Evolutionary conservation across 805 yeast genomes (phyloP).

Genomic region (Vanderwaltozyma yarrowii): DNA sequence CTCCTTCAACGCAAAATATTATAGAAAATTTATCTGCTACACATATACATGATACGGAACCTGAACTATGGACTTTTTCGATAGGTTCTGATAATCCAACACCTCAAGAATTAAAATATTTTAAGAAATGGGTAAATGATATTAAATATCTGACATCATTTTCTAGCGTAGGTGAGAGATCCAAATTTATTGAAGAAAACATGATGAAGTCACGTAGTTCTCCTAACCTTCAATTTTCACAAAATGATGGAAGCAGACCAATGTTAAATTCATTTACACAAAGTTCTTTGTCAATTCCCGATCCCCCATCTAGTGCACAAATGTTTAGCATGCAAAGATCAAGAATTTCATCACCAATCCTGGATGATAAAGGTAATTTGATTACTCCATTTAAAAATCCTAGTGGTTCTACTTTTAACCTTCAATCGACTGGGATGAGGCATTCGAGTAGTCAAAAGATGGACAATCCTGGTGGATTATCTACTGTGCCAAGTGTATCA

Average conservation of each 20-base stretch:
- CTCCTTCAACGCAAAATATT: too few relatives aligned
- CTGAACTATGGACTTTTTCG: slow-evolving; percentile 23
- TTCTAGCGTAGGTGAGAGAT: slow-evolving; percentile 40
- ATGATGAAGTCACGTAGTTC: background rate
- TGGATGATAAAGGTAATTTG: slow-evolving; percentile 31
- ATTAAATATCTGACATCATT: slow-evolving; percentile 42
- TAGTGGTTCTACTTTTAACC: background rate
- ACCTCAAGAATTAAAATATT: slow-evolving; percentile 35
- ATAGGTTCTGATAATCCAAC: slow-evolving; percentile 26
- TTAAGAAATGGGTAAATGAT: slow-evolving; percentile 45
- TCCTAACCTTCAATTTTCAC: too few relatives aligned
- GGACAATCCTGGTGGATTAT: too few relatives aligned
- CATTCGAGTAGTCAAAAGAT: background rate
- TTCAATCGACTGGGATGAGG: background rate
- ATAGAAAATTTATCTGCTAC: too few relatives aligned
- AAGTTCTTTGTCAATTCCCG: slow-evolving; percentile 2
- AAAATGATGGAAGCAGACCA: background rate
- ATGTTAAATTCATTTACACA: slow-evolving; percentile 3
- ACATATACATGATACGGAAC: slow-evolving; percentile 1
- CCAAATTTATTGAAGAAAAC: slow-evolving; percentile 33
- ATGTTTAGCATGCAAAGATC: slow-evolving; percentile 7
- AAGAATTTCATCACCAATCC: slow-evolving; percentile 27
- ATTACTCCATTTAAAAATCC: slow-evolving; percentile 9
- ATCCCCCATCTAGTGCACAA: background rate
- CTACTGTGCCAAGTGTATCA: background rate